phyloP scores from a whole-genome alignment of 2,329 filamentous ascomycete genomes.

The Hirsutella rhossiliensis region DNA sequence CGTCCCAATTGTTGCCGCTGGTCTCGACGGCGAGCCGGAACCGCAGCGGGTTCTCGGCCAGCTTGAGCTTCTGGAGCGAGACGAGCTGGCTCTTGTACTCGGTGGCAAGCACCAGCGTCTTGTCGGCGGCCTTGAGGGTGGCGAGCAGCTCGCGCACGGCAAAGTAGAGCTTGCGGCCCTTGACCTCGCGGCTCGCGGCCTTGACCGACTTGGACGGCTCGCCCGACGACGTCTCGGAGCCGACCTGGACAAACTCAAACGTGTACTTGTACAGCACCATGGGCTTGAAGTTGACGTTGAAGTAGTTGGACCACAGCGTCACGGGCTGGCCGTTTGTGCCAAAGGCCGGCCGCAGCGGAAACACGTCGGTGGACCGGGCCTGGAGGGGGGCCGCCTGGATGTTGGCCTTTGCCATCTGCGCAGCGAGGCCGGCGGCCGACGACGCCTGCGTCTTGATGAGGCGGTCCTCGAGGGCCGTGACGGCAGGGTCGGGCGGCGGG shows the following conservation, averaged over 20 bases:
- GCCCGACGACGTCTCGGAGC: conserved; percentile 4
- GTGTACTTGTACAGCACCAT: conserved; percentile 32
- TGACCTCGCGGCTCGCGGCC: conserved; percentile 17
- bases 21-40: conserved; percentile 22
- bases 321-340: conserved; percentile 30
- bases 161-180: conserved; percentile 29
- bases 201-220: conserved; percentile 6
- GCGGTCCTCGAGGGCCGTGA: conserved; percentile 27
- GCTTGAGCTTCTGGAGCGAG: conserved; percentile 21
- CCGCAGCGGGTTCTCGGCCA: conserved; percentile 20
- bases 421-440: conserved; percentile 14
- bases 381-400: conserved; percentile 6
- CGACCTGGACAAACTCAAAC: conserved; percentile 21
- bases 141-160: conserved; percentile 27
- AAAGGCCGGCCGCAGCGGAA: conserved; percentile 38
- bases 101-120: conserved; percentile 24
- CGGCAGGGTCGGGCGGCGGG: conserved; percentile 11
- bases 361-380: conserved; percentile 11
- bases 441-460: conserved; percentile 19
- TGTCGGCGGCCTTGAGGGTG: conserved; percentile 18
- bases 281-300: conserved; percentile 26
- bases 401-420: conserved; percentile 23
- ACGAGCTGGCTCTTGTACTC: conserved; percentile 40
- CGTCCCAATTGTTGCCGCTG: conserved; percentile 16
- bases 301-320: conserved; percentile 43